Evolutionary conservation across 371 early-diverging fungal genomes (phyloP), one percentile per base, ranked within the genome.

Genomic region (Chytridium lagenaria): DNA sequence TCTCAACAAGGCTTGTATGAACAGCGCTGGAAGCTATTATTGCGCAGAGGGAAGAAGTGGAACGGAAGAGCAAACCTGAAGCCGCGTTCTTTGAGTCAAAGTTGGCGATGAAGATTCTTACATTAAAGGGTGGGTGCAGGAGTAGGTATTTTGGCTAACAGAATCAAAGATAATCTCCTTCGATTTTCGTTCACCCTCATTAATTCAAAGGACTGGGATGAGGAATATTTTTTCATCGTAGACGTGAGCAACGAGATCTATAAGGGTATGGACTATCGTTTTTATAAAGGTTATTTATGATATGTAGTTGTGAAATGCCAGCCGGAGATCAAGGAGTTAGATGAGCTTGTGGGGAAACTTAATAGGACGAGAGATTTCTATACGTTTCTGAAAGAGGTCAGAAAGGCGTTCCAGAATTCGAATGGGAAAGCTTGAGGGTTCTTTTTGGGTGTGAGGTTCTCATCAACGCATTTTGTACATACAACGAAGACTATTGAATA

Each of bases 101-200:
- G 36, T 12, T 61, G 12, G 31, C 61, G n/a, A 34, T 61, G 10
- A 28, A 37, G 61, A 61, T 31, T 12, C 34, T 34, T 44, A 44
- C 12, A 7, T 44, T 44, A 19, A 44, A 44, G 19, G 36, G 61
- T 61, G 36, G 19, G 7, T 61, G 30, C 30, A 61, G 34, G 37
- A 3, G 16, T 37, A 34, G 7, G 16, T 61, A 5, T 61, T 34
- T 37, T 7, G 10, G 16, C 55, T 55, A 26, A 15, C 10, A 7
- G 30, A 16, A 55, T 16, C 26, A 26, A 10, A 77, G 76, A 34
- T 7, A 69, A 77, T 59, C 50, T 69, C 5, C 63, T 81, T 0
- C 39, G 52, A 51, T 75, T 81, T 65, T 37, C 63, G n/a, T 81
- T 75, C 74, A 81, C 82, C 10, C 79, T 79, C 66, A 68, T 81